Evolutionary conservation across 495 filamentous ascomycete genomes (phyloP).

Genomic region (Alectoria sarmentosa): DNA sequence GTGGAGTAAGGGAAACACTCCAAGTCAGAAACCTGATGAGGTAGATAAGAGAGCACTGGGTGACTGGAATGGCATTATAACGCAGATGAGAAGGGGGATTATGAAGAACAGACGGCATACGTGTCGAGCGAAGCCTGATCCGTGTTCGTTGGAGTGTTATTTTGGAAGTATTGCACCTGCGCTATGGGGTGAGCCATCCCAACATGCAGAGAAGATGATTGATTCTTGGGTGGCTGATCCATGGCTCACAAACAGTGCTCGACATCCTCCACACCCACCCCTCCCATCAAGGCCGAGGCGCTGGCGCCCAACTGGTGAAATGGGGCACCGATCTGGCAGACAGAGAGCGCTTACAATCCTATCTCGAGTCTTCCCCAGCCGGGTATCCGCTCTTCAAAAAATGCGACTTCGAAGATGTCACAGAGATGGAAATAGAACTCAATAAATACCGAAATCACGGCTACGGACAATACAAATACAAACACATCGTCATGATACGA

Average conservation of each 20-base stretch:
- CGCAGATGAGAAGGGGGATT: slow-evolving; percentile 19
- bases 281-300: slow-evolving; percentile 35
- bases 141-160: slow-evolving; percentile 22
- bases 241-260: slow-evolving; percentile 27
- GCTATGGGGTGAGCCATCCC: slow-evolving; percentile 19
- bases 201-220: not conserved
- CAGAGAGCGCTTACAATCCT: slow-evolving; percentile 34
- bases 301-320: slow-evolving; percentile 34
- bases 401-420: slow-evolving; percentile 29
- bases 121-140: slow-evolving; percentile 12
- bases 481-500: slow-evolving; percentile 23
- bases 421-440: slow-evolving; percentile 23
- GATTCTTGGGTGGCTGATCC: not conserved
- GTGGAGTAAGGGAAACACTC: slow-evolving; percentile 12
- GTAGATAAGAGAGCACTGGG: slow-evolving; percentile 18
- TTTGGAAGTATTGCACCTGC: slow-evolving; percentile 20
- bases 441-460: slow-evolving; percentile 13
- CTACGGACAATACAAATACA: slow-evolving; percentile 17
- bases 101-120: slow-evolving; percentile 18
- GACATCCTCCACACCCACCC: slow-evolving; percentile 35
- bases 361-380: slow-evolving; percentile 31
- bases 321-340: slow-evolving; percentile 40
- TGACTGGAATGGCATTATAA: slow-evolving; percentile 20
- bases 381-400: slow-evolving; percentile 33
- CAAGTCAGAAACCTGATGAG: slow-evolving; percentile 15